Percentiles rank a stretch among this genome's conserved stretches.
Evolutionary conservation across 2,329 filamentous ascomycete species (phyloP).

Genomic region (Purpureocillium lavendulum): DNA sequence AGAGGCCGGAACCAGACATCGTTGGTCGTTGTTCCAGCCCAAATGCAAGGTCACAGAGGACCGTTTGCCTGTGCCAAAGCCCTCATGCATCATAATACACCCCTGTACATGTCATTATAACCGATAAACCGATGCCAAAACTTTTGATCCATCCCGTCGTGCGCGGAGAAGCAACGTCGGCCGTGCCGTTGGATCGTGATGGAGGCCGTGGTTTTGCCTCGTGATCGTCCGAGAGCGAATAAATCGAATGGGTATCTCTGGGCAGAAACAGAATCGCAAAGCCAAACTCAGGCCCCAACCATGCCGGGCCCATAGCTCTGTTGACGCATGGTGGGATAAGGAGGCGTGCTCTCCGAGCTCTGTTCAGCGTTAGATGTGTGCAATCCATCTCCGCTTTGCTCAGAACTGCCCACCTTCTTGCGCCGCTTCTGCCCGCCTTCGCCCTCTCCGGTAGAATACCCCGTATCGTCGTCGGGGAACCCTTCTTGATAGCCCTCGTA

Average conservation of each 20-base stretch:
- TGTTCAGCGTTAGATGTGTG: slow-evolving; percentile 22
- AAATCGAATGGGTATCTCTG: slow-evolving; percentile 2
- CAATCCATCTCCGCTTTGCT: slow-evolving; percentile 1
- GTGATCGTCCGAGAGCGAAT: not conserved
- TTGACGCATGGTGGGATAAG: slow-evolving; percentile 36
- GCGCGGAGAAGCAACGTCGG: no score
- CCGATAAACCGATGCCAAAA: slow-evolving; percentile 7
- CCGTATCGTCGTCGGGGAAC: slow-evolving; percentile 57
- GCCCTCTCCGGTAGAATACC: slow-evolving; percentile 66
- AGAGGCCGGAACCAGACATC: slow-evolving; percentile 1
- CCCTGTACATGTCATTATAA: slow-evolving; percentile 17
- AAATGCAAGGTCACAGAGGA: slow-evolving; percentile 4
- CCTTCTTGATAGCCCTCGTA: slow-evolving; percentile 69
- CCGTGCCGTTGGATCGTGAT: no score
- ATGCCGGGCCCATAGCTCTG: slow-evolving; percentile 50
- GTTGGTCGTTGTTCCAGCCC: not conserved
- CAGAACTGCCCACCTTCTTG: slow-evolving; percentile 47
- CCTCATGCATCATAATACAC: slow-evolving; percentile 19
- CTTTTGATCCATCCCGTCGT: not conserved
- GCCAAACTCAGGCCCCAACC: slow-evolving; percentile 40
- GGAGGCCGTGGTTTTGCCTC: not conserved
- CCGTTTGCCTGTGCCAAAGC: not conserved
- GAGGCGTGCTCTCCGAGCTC: slow-evolving; percentile 36
- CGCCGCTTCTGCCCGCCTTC: slow-evolving; percentile 58
- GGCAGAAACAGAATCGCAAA: slow-evolving; percentile 2